phyloP scores from a whole-genome alignment of 257 asterid genomes.

The Lantana camara region DNA sequence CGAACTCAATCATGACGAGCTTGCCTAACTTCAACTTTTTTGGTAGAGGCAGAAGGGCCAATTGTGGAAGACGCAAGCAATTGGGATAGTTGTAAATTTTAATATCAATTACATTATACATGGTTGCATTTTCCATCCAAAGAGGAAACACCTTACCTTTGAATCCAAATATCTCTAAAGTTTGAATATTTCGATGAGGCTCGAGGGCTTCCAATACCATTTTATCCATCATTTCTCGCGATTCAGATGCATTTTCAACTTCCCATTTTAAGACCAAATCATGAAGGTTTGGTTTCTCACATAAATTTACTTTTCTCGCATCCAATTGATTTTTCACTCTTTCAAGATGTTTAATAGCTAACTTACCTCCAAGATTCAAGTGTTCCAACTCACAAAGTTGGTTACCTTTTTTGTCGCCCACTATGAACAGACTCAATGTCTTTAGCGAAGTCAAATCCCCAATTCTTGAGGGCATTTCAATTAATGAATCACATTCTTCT shows the following conservation, averaged over 20 bases:
- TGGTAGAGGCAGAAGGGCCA: too few relatives aligned
- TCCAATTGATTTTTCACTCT: constrained; percentile 22
- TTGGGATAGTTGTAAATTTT: not conserved
- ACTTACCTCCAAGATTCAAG: constrained; percentile 16
- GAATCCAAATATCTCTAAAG: too few relatives aligned
- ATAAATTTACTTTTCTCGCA: constrained; percentile 35
- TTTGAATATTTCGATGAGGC: too few relatives aligned
- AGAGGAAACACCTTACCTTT: too few relatives aligned
- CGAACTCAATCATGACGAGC: too few relatives aligned
- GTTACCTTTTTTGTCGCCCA: constrained; percentile 27
- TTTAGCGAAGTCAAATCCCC: too few relatives aligned
- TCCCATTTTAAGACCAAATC: not conserved
- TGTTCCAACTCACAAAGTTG: constrained; percentile 29
- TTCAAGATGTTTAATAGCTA: constrained; percentile 24
- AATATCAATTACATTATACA: constrained; percentile 5
- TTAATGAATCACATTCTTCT: too few relatives aligned
- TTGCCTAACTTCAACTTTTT: too few relatives aligned
- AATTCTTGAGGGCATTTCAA: too few relatives aligned
- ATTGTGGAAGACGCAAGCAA: constrained; percentile 2
- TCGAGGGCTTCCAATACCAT: constrained; percentile 11
- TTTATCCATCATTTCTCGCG: not conserved
- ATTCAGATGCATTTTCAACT: too few relatives aligned
- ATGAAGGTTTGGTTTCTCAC: constrained; percentile 26
- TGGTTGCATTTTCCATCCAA: too few relatives aligned
- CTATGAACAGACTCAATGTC: too few relatives aligned